Evolutionary conservation across 805 yeast species (phyloP).

Genomic region (Candida anglica): DNA sequence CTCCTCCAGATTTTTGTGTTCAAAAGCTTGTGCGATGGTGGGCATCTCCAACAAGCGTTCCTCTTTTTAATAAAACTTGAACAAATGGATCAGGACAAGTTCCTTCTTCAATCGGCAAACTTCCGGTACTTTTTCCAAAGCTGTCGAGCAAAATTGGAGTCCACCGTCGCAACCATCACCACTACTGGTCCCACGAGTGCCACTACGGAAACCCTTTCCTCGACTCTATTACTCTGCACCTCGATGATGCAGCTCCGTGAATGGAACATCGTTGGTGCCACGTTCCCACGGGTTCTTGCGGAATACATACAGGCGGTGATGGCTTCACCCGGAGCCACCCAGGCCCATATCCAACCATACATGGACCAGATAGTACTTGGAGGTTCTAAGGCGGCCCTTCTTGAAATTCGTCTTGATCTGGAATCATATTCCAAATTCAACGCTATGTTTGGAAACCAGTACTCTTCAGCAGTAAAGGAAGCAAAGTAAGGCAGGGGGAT

Average conservation of each 20-base stretch:
- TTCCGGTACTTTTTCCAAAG: neutral
- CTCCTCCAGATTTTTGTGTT: slow-evolving; percentile 23
- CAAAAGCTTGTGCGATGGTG: slow-evolving; percentile 22
- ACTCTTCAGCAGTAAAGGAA: too few relatives aligned
- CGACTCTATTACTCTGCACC: too few relatives aligned
- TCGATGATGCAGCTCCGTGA: neutral
- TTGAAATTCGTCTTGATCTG: too few relatives aligned
- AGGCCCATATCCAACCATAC: slow-evolving; percentile 1
- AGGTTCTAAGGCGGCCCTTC: too few relatives aligned
- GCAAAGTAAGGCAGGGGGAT: too few relatives aligned
- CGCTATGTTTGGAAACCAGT: too few relatives aligned
- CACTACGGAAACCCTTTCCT: too few relatives aligned
- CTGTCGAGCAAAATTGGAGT: neutral
- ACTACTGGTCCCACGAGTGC: too few relatives aligned
- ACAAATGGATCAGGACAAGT: neutral
- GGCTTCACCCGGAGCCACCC: neutral
- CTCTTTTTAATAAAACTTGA: slow-evolving; percentile 17
- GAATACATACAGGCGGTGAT: neutral
- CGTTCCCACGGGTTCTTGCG: too few relatives aligned
- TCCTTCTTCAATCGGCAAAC: slow-evolving; percentile 1
- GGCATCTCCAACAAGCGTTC: slow-evolving; percentile 20
- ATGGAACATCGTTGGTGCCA: neutral
- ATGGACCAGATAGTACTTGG: too few relatives aligned
- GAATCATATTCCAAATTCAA: too few relatives aligned
- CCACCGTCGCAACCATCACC: neutral